Conservation (phyloP, 257 asterid species). For the Rubia yunnanensis region DNA sequence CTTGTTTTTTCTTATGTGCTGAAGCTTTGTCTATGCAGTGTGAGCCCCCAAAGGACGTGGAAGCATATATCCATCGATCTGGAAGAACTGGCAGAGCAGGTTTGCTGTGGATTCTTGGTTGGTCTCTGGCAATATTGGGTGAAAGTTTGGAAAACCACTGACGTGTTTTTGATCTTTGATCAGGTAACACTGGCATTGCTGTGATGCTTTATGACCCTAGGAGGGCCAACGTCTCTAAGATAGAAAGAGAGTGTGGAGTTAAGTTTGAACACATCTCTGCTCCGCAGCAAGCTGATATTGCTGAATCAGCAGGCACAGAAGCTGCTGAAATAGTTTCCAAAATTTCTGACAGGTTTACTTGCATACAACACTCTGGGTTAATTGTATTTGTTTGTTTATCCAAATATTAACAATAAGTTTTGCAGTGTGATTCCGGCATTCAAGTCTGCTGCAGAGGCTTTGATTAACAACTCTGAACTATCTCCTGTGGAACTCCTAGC, state of each 20-base stretch:
- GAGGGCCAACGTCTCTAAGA: slow-evolving; percentile 68
- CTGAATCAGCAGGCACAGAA: slow-evolving; percentile 74
- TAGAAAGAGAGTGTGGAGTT: slow-evolving; percentile 92
- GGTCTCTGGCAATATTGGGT: background rate
- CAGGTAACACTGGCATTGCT: slow-evolving; percentile 89
- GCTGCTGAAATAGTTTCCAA: slow-evolving; percentile 66
- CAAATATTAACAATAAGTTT: background rate
- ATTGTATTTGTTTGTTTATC: background rate
- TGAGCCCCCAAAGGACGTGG: slow-evolving; percentile 96
- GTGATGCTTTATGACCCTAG: slow-evolving; percentile 96
- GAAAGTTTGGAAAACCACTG: slow-evolving; percentile 11
- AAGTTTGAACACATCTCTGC: slow-evolving; percentile 85
- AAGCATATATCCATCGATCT: slow-evolving; percentile 97
- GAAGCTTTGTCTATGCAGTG: slow-evolving; percentile 40
- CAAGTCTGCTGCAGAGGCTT: slow-evolving; percentile 86
- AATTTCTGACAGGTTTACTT: slow-evolving; percentile 62
- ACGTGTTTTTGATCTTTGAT: slow-evolving; percentile 7
- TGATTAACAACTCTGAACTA: slow-evolving; percentile 48
- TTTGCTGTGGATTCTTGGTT: slow-evolving; percentile 19
- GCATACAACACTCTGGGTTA: background rate
- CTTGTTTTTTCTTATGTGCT: slow-evolving; percentile 6
- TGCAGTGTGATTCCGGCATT: slow-evolving; percentile 84
- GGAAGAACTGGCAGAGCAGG: slow-evolving; percentile 99
- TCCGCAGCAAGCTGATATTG: slow-evolving; percentile 96
- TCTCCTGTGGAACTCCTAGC: slow-evolving; percentile 80